A percentile compares a stretch with the other conserved stretches of the same genome.
These are phyloP conservation scores for Lipomyces yarrowii DNA, from an alignment of 1,139 yeast genomes.

Conservation along the genomic window DNA sequence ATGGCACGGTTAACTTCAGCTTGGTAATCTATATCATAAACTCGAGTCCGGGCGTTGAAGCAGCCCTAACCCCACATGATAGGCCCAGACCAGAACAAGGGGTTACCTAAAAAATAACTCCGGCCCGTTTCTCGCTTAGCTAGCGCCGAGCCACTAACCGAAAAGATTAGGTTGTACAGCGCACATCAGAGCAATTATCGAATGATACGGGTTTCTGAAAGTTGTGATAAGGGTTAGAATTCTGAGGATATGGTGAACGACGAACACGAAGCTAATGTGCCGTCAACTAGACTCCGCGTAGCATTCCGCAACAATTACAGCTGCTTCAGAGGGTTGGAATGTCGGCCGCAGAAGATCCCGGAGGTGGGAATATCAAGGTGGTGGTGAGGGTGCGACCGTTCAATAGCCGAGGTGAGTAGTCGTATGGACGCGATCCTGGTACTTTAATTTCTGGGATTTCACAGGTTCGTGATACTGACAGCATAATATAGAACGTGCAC, in stretches of 20 bases:
- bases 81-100: not conserved
- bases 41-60: not conserved
- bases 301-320: not conserved
- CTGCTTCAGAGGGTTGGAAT: constrained; percentile 1
- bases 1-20: not conserved
- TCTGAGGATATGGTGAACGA: not conserved
- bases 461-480: not conserved
- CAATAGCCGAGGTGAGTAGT: constrained; percentile 33
- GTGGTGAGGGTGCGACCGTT: constrained; percentile 47
- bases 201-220: not conserved
- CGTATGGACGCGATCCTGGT: too few species aligned
- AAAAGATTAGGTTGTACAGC: too few species aligned
- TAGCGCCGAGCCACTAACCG: not conserved
- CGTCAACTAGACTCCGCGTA: not conserved
- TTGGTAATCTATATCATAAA: not conserved
- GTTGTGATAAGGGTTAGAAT: not conserved
- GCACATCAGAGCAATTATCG: too few species aligned
- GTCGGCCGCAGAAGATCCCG: constrained; percentile 20
- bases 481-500: constrained; percentile 35
- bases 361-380: constrained; percentile 44
- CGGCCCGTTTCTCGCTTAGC: not conserved
- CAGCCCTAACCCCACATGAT: not conserved
- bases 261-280: not conserved
- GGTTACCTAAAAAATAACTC: not conserved
- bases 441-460: not conserved